phyloP scores from a whole-genome alignment of 495 filamentous ascomycete species.

The Recurvomyces mirabilis region DNA sequence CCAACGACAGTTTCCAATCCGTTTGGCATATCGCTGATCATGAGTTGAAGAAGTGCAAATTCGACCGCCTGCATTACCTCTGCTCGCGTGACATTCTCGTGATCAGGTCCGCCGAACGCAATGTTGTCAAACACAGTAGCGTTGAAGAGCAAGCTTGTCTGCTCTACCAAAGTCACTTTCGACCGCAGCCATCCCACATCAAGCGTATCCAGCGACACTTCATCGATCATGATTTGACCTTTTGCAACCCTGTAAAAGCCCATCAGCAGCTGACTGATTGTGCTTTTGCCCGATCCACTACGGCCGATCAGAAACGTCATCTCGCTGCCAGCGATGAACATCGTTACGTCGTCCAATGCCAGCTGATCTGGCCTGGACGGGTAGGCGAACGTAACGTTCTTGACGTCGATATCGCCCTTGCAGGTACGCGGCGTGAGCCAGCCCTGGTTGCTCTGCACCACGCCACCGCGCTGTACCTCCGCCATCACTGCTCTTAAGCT shows the following conservation, averaged over 20 bases:
- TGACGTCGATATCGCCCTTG: slow-evolving; percentile 57
- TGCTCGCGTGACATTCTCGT: slow-evolving; percentile 36
- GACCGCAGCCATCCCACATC: slow-evolving; percentile 62
- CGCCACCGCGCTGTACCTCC: slow-evolving; percentile 27
- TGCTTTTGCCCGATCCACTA: slow-evolving; percentile 92
- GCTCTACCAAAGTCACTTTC: slow-evolving; percentile 75
- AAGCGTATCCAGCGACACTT: slow-evolving; percentile 47
- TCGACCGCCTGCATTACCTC: slow-evolving; percentile 50
- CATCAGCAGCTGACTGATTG: slow-evolving; percentile 66
- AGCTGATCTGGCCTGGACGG: slow-evolving; percentile 55
- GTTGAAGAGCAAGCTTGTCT: slow-evolving; percentile 72
- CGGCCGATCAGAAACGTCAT: slow-evolving; percentile 75
- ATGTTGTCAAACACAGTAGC: slow-evolving; percentile 74
- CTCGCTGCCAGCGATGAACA: slow-evolving; percentile 61
- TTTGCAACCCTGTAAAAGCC: slow-evolving; percentile 58
- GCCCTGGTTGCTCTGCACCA: slow-evolving; percentile 1
- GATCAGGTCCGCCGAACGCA: slow-evolving; percentile 45
- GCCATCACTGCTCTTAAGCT: slow-evolving; percentile 41
- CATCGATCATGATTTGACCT: slow-evolving; percentile 63
- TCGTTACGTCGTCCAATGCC: slow-evolving; percentile 47
- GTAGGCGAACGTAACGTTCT: slow-evolving; percentile 70
- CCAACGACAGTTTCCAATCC: slow-evolving; percentile 68
- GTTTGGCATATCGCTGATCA: slow-evolving; percentile 56
- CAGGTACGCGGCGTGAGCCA: slow-evolving; percentile 28
- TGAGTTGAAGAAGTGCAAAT: slow-evolving; percentile 61